Evolutionary conservation across 2,329 filamentous ascomycete species (phyloP), one percentile per base, ranked within the genome.

Genomic region (Apiospora malaysiana): DNA sequence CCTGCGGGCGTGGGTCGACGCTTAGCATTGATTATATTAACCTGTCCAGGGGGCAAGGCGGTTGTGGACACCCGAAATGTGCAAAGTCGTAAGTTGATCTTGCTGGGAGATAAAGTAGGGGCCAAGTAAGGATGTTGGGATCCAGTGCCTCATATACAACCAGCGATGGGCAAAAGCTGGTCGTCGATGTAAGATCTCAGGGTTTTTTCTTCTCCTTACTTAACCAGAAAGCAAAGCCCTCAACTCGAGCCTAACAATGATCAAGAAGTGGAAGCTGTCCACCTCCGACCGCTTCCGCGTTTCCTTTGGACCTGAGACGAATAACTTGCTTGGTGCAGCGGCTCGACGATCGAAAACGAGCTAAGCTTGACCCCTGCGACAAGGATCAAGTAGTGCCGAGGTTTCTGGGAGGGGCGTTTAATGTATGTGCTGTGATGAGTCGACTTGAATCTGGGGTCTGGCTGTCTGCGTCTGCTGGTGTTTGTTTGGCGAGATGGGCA

Each of bases 1-100:
- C 67, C 46, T 49, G 67, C 14, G 67, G 14, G 47, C 67, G 67
- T 56, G 67, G 67, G 47, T 68, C 67, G 67, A 40, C 25, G 10
- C 66, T 68, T 68, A 47, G 42, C 66, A 68, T 68, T 68, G 43
- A 32, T 47, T 68, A n/a, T 47, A 43, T 45, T 32, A 37, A 47
- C 32, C 43, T 47, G 16, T n/a, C 32, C 66, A 45, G 46, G 66
- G 66, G 66, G 46, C 66, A 37, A 23, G 18, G 66, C 66, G 42
- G 43, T 40, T 40, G 56, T 63, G 56, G 56, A 9, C 32, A 63
- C 32, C 16, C 56, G 51, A 63, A 23, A 63, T 40, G 51, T 63
- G 56, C 56, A 63, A 40, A n/a, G 32, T 63, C 56, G 56, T 63
- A 63, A 37, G 56, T 37, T 63, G 56, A 21, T 63, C 32, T 40